A percentile compares a stretch with the other conserved stretches of the same genome.
Evolutionary conservation across 225 moss, liverwort and hornwort species (phyloP).

Genomic region (Takakia lepidozioides): DNA sequence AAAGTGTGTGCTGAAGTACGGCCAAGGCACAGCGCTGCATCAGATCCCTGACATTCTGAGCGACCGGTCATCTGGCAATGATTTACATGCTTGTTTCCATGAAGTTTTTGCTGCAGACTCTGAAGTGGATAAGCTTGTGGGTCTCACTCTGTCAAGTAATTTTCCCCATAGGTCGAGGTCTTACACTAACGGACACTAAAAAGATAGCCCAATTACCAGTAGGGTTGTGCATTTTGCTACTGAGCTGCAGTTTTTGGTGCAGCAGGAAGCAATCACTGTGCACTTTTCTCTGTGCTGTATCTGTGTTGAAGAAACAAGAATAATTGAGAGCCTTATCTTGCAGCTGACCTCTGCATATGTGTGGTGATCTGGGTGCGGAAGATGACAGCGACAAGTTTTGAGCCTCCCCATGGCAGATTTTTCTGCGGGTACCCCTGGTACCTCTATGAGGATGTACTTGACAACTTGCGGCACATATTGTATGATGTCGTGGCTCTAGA

Average conservation of each 20-base stretch:
- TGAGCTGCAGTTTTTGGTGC: too few species aligned
- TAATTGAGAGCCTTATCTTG: neutral
- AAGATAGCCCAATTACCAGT: too few species aligned
- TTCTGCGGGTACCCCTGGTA: conserved; percentile 48
- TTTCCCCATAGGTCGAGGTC: too few species aligned
- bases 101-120: conserved; percentile 61
- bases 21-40: conserved; percentile 45
- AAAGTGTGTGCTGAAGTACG: conserved; percentile 52
- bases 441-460: conserved; percentile 38
- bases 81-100: conserved; percentile 53
- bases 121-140: conserved; percentile 65
- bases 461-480: conserved; percentile 39
- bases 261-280: too few species aligned
- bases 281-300: too few species aligned
- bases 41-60: conserved; percentile 50
- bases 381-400: conserved; percentile 47
- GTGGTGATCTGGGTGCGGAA: too few species aligned
- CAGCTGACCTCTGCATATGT: too few species aligned
- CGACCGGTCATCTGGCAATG: conserved; percentile 21
- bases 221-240: too few species aligned
- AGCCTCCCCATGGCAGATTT: conserved; percentile 51
- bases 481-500: conserved; percentile 57
- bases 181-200: too few species aligned
- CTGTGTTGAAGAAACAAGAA: too few species aligned
- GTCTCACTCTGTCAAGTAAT: neutral